Base-by-base conservation (phyloP, 1,284 basidiomycete genomes). In the Sanghuangporus baumii region DNA sequence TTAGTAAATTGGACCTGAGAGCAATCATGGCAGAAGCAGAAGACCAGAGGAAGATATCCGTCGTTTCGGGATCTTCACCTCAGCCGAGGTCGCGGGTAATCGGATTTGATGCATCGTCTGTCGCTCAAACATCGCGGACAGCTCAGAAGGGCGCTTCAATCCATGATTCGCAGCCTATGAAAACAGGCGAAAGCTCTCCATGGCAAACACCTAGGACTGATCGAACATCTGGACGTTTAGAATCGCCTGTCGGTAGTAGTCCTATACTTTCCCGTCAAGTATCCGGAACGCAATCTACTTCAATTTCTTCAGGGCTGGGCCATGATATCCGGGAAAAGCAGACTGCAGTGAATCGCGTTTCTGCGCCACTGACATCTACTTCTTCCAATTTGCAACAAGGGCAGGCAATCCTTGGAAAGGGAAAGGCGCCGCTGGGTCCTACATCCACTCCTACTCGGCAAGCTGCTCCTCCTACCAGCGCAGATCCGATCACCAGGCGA, bases 11-110 rank as follows among this genome's bases (percentile, higher is more conserved):
- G 8, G 93, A 96, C 70, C 86, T 97, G 79, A 88, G 91, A 67
- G 78, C 84, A 20, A 87, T 98, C 65, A 94, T 97, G 85, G 92
- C 90, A 0, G 91, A 94, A 71, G 84, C 86, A 0, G 83, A 84
- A 46, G 46, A 46, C 16, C 60, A 61, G 38, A 58, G 57, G 18
- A 6, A 2, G 23, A 20, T 18, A 2, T 23, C 62, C 58, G 55
- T 18, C 6, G 57, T 54, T 2, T 41, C 52, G 11, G 52, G 47
- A 31, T 50, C 62, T 38, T 37, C 63, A 59, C 51, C 57, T 57
- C 26, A 31, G 16, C n/a, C 38, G 14, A 38, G 55, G 52, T 59
- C n/a, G 40, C 60, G n/a, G 52, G 56, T 46, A 34, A 59, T 40
- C 26, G 60, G 18, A 34, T 59, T 12, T 46, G 59, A 63, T 38